A percentile compares a stretch with the other conserved stretches of the same genome.
These are phyloP conservation scores for Aspergillus fumigatiaffinis DNA, from an alignment of 2,329 filamentous ascomycete species.

Conservation along the genomic window DNA sequence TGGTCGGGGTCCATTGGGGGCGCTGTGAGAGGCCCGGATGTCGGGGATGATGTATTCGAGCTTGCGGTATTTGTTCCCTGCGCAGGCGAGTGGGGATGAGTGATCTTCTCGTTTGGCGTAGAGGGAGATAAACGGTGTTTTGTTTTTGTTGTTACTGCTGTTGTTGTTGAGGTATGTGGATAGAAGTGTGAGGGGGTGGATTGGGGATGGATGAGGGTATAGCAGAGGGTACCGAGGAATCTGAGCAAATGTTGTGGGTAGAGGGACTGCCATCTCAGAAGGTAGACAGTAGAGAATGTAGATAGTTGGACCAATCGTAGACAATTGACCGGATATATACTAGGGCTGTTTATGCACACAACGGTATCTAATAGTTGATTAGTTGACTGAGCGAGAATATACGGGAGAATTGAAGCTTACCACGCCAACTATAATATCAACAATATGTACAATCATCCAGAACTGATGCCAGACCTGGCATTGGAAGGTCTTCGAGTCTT, in stretches of 20 bases:
- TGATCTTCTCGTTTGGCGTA: constrained; percentile 36
- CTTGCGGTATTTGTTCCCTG: constrained; percentile 39
- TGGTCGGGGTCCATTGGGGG: constrained; percentile 11
- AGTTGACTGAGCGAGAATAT: background rate
- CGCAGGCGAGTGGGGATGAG: constrained; percentile 28
- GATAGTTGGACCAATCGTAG: background rate
- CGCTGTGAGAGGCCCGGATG: constrained; percentile 21
- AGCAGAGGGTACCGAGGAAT: constrained; percentile 27
- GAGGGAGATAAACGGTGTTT: constrained; percentile 18
- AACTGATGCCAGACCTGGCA: background rate
- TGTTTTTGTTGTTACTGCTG: background rate
- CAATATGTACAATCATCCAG: background rate
- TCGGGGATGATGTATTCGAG: constrained; percentile 36
- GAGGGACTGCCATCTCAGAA: constrained; percentile 8
- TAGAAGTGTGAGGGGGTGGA: constrained; percentile 27
- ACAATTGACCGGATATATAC: background rate
- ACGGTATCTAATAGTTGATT: background rate
- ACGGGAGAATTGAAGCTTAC: background rate
- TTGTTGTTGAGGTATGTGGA: constrained; percentile 8
- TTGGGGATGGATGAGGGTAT: constrained; percentile 28
- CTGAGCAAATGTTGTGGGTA: constrained; percentile 24
- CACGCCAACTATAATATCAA: background rate
- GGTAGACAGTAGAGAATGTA: background rate
- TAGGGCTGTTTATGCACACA: background rate
- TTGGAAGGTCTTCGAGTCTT: background rate